Evolutionary conservation across 2,329 filamentous ascomycete species (phyloP).

Genomic region (Zopfia rhizophila): DNA sequence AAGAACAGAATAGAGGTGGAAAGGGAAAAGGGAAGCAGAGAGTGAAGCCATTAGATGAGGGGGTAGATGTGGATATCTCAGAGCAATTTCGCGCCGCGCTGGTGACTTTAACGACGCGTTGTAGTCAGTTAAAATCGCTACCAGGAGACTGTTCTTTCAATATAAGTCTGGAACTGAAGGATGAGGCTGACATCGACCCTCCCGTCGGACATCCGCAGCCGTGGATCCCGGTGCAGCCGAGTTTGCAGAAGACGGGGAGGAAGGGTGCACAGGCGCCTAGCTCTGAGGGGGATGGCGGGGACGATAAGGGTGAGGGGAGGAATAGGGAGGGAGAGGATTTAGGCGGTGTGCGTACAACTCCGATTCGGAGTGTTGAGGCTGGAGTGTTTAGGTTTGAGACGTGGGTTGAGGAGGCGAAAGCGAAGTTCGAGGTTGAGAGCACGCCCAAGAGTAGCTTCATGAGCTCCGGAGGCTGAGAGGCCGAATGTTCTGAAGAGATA

Average conservation of each 20-base stretch:
- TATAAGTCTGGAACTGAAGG: slow-evolving; percentile 76
- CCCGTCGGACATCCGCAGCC: slow-evolving; percentile 63
- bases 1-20: slow-evolving; percentile 1
- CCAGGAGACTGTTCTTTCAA: slow-evolving; percentile 78
- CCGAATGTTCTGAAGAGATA: not conserved
- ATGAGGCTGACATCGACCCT: slow-evolving; percentile 63
- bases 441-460: slow-evolving; percentile 30
- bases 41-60: slow-evolving; percentile 30
- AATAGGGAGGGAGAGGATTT: slow-evolving; percentile 51
- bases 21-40: slow-evolving; percentile 16
- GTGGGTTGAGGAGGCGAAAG: slow-evolving; percentile 74
- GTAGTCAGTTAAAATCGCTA: slow-evolving; percentile 66
- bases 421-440: slow-evolving; percentile 54
- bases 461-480: slow-evolving; percentile 27
- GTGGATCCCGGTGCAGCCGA: slow-evolving; percentile 70
- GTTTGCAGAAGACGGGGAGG: slow-evolving; percentile 49
- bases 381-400: slow-evolving; percentile 74
- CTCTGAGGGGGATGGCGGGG: slow-evolving; percentile 22
- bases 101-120: slow-evolving; percentile 69
- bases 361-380: slow-evolving; percentile 70
- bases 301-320: slow-evolving; percentile 27
- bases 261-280: slow-evolving; percentile 18
- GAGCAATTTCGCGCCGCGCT: slow-evolving; percentile 78
- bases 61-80: slow-evolving; percentile 66
- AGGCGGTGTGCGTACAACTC: slow-evolving; percentile 66